These are phyloP conservation scores for Diaporthe ampelina DNA, from an alignment of 2,329 filamentous ascomycete species.

Conservation along the genomic window DNA sequence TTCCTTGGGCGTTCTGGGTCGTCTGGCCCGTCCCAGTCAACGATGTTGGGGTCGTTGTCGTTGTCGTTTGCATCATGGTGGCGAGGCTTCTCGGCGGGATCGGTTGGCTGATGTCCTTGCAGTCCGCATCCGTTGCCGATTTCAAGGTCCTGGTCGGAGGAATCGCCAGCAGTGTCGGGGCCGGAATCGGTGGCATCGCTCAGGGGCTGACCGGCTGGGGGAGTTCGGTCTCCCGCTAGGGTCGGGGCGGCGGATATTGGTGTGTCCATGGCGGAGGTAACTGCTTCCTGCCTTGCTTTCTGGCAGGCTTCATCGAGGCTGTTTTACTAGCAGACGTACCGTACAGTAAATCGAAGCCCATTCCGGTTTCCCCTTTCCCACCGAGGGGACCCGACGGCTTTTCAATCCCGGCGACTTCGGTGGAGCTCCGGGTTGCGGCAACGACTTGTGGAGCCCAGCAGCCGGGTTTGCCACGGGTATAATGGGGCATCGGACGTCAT, in stretches of 20 bases:
- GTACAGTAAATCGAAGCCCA: too few species aligned
- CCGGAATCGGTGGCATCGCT: background rate
- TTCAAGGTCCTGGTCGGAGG: background rate
- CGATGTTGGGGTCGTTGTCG: slow-evolving; percentile 6
- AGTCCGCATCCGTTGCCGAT: background rate
- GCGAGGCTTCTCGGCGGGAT: background rate
- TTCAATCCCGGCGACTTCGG: slow-evolving; percentile 5
- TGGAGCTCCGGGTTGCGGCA: slow-evolving; percentile 25
- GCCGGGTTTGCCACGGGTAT: slow-evolving; percentile 27
- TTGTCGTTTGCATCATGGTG: background rate
- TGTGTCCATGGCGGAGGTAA: slow-evolving; percentile 14
- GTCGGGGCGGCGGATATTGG: slow-evolving; percentile 31
- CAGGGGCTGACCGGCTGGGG: background rate
- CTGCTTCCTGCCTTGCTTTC: background rate
- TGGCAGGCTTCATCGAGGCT: background rate
- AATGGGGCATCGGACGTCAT: slow-evolving; percentile 23
- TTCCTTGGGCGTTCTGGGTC: slow-evolving; percentile 43
- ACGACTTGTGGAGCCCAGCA: background rate
- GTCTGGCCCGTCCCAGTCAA: slow-evolving; percentile 43
- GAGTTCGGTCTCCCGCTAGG: slow-evolving; percentile 14
- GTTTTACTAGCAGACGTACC: too few species aligned
- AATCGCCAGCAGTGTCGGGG: background rate
- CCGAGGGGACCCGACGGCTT: background rate
- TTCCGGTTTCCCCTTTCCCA: background rate
- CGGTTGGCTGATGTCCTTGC: too few species aligned